Evolutionary conservation across 352 stramenopile species (phyloP), one percentile per base, ranked within the genome.

Genomic region (Phytophthora melonis): DNA sequence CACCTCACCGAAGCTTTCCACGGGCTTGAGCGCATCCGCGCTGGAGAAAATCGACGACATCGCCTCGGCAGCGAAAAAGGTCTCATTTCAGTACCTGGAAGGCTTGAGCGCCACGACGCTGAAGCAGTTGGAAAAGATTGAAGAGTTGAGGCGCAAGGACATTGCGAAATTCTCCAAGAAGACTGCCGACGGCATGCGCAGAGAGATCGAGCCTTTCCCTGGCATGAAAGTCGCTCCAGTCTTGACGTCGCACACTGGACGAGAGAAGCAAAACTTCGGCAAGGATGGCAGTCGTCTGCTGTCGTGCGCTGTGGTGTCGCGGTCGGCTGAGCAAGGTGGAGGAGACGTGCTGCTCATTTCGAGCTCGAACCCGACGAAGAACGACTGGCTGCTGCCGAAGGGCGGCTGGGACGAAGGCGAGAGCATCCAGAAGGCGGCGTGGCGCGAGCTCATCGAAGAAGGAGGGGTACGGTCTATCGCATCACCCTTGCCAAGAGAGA

Each of bases 371-470:
- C 53, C 53, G 27, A 59, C 25, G 5, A 59, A 59, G 30, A 41
- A 45, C 9, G 53, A 59, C 3, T 59, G 25, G 25, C 14, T 59
- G 30, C n/a, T 59, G 27, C 53, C 53, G 4, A 59, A 59, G 5
- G 53, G 53, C 10, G 53, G 53, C 14, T 59, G 53, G 53, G 53
- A 59, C 18, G 6, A 45, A 7, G 53, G 53, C 13, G 53, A 59
- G 16, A 43, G 7, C 5, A 7, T 59, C 3, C 14, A 45, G 3
- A 59, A 43, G 30, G 18, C 27, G 5, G 30, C 53, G 3, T 43
- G 25, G 53, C 53, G 53, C 3, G 53, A 59, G 16, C 27, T 45
- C 53, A 43, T 59, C 14, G 53, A 59, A 59, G 53, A 59, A 59
- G 53, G 53, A 59, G 53, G 53, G 2, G 53, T 59, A 27, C 3